Base-by-base conservation (phyloP, 345 rosid genomes). In the Citrus reticulata region DNA sequence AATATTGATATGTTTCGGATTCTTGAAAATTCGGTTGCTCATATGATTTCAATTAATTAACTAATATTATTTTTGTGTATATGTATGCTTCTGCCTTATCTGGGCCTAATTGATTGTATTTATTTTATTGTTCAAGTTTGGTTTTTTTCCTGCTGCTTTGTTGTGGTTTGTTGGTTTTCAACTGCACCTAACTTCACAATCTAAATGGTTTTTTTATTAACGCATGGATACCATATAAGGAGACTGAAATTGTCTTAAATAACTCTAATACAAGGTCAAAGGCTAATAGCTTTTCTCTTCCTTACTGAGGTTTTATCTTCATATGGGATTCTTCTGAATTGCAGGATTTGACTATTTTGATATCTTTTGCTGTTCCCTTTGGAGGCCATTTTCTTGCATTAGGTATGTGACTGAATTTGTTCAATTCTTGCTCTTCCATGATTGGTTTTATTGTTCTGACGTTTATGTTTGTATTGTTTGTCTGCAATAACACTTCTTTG, bases 181-280 rank as follows among this genome's bases (percentile, higher is more conserved):
- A 73, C 78, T 61, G 58, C 66, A 80, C 87, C 87, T 78, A 83
- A 85, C 83, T 70, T 78, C 57, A 42, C 77, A 79, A 78, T 72
- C 80, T 24, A 57, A 73, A 25, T 35, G 13, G n/a, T n/a, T 68
- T 32, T 40, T 67, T 34, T 60, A 58, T 49, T 51, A 70, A 46
- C 64, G 40, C 54, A 39, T 68, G 65, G 24, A 74, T 24, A 70
- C 14, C 30, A 64, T 69, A 72, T 73, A 46, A 63, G 51, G 49
- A 77, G 70, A 27, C 49, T 30, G 25, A 42, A 22, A 46, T 73
- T 62, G 76, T 72, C 55, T 37, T 76, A 24, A 27, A 61, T 22
- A 34, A 49, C 54, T 73, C 24, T 10, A 19, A 37, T 34, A 81
- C 40, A 57, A 71, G 82, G 86, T 83, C 85, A 83, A 85, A 80